Evolutionary conservation across 176 grass and related monocot genomes (phyloP).

Genomic region (Rhipidocladum racemiflorum): DNA sequence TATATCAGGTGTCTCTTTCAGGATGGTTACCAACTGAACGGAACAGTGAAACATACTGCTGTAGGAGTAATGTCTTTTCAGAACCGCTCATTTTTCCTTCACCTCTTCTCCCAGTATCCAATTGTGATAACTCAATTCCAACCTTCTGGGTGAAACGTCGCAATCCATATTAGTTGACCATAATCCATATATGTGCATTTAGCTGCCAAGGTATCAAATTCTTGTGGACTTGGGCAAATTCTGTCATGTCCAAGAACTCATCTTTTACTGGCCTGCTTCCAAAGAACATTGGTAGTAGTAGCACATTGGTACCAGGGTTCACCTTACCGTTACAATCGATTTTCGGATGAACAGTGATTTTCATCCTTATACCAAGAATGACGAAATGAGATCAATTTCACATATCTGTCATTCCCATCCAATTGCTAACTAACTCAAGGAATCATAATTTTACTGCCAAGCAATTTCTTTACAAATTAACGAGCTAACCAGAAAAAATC

Average conservation of each 20-base stretch:
- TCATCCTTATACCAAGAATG: no score
- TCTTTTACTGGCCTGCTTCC: not conserved
- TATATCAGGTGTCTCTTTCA: not conserved
- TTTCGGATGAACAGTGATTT: no score
- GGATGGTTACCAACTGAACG: not conserved
- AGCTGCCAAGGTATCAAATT: not conserved
- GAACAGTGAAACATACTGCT: not conserved
- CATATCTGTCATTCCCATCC: no score
- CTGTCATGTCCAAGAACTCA: not conserved
- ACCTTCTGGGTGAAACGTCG: slow-evolving; percentile 3
- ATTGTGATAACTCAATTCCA: not conserved
- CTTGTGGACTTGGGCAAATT: not conserved
- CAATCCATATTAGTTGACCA: not conserved
- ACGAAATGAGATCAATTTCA: no score
- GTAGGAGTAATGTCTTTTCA: not conserved
- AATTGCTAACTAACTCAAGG: no score
- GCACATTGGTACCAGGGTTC: not conserved
- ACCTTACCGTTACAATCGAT: no score
- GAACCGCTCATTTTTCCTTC: not conserved
- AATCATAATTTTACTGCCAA: no score
- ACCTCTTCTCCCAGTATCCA: not conserved
- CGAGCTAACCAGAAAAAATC: no score
- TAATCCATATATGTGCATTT: not conserved
- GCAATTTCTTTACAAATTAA: no score
- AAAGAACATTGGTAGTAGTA: not conserved